A percentile compares a stretch with the other conserved stretches of the same genome.
Evolutionary conservation across 306 rosid genomes (phyloP).

Genomic region (Purshia tridentata): DNA sequence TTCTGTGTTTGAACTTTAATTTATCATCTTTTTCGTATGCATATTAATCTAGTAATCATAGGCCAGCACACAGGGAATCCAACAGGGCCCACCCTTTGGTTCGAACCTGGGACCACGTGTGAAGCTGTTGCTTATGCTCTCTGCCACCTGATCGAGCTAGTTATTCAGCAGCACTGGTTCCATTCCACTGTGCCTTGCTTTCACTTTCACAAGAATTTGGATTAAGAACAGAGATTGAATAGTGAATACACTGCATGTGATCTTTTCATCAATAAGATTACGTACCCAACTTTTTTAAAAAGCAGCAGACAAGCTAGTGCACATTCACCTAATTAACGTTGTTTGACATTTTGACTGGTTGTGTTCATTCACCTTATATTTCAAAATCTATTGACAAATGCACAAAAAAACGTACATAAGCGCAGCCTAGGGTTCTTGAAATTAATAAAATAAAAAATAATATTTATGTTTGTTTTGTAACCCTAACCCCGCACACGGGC

Average conservation of each 20-base stretch:
- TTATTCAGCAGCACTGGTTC: no score
- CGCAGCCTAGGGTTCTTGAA: neutral
- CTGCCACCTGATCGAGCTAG: neutral
- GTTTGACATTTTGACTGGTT: conserved; percentile 9
- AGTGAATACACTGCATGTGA: neutral
- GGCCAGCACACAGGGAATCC: conserved; percentile 9
- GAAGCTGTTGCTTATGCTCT: neutral
- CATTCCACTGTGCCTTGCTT: no score
- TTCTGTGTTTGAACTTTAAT: neutral
- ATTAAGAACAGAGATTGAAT: no score
- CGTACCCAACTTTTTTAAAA: neutral
- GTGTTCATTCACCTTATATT: conserved; percentile 1
- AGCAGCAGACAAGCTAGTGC: neutral
- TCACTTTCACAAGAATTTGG: no score
- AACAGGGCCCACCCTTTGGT: neutral
- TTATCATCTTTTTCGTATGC: neutral
- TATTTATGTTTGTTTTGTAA: no score
- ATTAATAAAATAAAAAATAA: neutral
- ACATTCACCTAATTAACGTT: conserved; percentile 12
- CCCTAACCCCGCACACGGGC: no score
- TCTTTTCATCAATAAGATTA: no score
- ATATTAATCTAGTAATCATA: neutral
- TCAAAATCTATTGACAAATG: conserved; percentile 9
- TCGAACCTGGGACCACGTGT: neutral
- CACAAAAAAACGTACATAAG: neutral